Evolutionary conservation across 106 monocot species (phyloP).

Genomic region (Dendrobium catenatum): DNA sequence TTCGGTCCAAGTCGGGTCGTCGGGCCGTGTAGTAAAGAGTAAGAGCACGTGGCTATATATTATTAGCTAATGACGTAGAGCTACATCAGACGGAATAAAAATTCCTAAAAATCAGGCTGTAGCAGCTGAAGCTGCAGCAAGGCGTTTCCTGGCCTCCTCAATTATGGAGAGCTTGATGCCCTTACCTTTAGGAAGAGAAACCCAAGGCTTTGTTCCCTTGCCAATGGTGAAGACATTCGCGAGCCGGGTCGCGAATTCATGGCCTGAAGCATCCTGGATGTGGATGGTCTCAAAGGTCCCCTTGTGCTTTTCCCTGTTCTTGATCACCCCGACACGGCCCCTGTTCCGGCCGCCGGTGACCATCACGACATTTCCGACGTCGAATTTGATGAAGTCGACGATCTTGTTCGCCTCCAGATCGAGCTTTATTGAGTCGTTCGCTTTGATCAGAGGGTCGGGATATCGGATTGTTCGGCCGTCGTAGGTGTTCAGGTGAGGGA

Average conservation of each 20-base stretch:
- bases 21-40: too few species aligned
- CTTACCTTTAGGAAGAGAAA: conserved; percentile 22
- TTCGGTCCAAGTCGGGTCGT: too few species aligned
- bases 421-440: conserved; percentile 86
- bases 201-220: conserved; percentile 22
- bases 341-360: conserved; percentile 88
- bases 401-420: conserved; percentile 81
- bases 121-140: conserved; percentile 13
- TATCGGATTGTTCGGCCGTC: conserved; percentile 90
- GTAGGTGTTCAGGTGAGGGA: conserved; percentile 82
- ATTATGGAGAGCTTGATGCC: conserved; percentile 26
- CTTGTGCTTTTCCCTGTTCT: conserved; percentile 93
- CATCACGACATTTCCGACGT: conserved; percentile 88
- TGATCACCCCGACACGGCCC: conserved; percentile 84
- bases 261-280: conserved; percentile 69
- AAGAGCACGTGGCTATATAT: too few species aligned
- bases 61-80: too few species aligned
- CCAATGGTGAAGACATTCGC: conserved; percentile 23
- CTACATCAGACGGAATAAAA: too few species aligned
- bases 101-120: background rate
- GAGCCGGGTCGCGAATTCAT: conserved; percentile 55
- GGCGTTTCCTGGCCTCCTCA: conserved; percentile 24
- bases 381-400: conserved; percentile 92
- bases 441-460: conserved; percentile 84
- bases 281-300: conserved; percentile 87